Conservation (phyloP, 2,329 filamentous ascomycete species). For the Talaromyces sp. region DNA sequence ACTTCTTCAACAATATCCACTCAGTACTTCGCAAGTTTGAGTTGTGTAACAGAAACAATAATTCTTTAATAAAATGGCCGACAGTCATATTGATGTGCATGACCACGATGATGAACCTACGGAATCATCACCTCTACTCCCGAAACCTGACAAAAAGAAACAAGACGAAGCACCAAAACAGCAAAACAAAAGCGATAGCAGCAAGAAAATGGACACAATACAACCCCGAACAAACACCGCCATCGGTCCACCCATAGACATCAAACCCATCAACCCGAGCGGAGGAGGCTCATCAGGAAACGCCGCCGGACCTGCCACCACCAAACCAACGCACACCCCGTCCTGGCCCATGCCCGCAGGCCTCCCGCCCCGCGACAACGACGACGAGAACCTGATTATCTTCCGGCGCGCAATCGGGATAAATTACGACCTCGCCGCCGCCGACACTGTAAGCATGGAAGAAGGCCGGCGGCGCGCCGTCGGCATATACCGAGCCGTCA, state of each 20-base stretch:
- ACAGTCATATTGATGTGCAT: background rate
- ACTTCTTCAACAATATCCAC: background rate
- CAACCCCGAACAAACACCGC: background rate
- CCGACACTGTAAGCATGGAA: conserved; percentile 16
- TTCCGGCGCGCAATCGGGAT: conserved; percentile 19
- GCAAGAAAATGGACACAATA: background rate
- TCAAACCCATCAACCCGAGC: conserved; percentile 2
- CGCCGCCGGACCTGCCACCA: background rate
- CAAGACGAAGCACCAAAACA: background rate
- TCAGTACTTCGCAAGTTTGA: background rate
- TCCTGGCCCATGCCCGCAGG: conserved; percentile 15
- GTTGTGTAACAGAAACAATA: background rate
- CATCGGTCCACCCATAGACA: conserved; percentile 14
- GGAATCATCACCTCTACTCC: conserved; percentile 15
- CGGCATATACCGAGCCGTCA: conserved; percentile 16
- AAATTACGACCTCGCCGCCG: conserved; percentile 13
- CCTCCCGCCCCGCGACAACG: conserved; percentile 8
- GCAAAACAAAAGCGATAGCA: background rate
- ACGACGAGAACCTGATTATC: conserved; percentile 16
- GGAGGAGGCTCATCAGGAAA: background rate
- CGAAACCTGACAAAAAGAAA: background rate
- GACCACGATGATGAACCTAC: background rate
- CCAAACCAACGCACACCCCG: background rate
- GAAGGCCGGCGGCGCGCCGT: conserved; percentile 15
- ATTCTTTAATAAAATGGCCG: background rate